phyloP scores from a whole-genome alignment of 2,329 filamentous ascomycete species.

The Exophiala oligosperma region DNA sequence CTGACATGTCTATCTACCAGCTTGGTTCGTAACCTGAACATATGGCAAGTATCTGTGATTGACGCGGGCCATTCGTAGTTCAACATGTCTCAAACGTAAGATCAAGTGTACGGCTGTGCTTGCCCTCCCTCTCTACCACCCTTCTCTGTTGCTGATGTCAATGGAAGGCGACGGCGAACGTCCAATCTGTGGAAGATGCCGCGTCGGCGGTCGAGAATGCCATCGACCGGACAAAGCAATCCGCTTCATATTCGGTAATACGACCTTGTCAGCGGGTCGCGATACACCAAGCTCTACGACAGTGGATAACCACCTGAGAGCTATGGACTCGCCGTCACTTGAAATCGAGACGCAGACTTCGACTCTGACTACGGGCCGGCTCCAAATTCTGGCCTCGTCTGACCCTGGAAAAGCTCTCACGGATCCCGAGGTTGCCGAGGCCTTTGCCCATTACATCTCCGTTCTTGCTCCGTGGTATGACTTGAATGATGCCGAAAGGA shows the following conservation, averaged over 20 bases:
- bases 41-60: too few relatives aligned
- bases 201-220: background rate
- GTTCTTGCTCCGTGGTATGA: conserved; percentile 50
- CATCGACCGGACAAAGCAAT: background rate
- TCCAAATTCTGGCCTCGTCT: background rate
- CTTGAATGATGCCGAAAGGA: conserved; percentile 41
- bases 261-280: background rate
- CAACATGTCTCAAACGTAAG: background rate
- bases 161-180: background rate
- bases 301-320: too few relatives aligned
- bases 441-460: conserved; percentile 16
- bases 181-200: background rate
- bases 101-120: background rate
- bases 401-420: background rate
- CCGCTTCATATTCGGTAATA: background rate
- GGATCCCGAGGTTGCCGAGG: conserved; percentile 12
- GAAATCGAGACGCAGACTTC: background rate
- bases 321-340: background rate
- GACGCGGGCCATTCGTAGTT: background rate
- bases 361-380: background rate
- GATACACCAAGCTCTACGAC: too few relatives aligned
- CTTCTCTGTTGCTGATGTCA: background rate
- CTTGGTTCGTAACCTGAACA: background rate
- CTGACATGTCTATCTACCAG: background rate
- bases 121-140: background rate